phyloP scores from a whole-genome alignment of 164 flowering plant species.

The Vitis rupestris region DNA sequence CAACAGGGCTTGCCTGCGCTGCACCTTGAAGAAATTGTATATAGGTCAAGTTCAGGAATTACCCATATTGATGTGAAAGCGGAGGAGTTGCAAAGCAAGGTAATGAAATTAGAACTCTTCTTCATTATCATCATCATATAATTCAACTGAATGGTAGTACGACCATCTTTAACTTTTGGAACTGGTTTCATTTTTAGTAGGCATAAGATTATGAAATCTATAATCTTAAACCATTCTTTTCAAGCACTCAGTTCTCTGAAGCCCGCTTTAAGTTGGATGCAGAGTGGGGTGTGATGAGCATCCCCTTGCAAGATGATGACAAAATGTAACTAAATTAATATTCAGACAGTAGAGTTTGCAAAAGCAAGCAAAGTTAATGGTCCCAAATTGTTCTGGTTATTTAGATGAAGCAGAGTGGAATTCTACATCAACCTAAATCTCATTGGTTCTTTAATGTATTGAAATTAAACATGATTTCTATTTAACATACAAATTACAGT shows the following conservation, averaged over 20 bases:
- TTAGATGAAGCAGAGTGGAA: no score
- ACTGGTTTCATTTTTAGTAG: conserved; percentile 33
- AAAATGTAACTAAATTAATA: not conserved
- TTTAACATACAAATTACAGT: no score
- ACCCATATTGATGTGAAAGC: conserved; percentile 69
- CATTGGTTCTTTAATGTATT: no score
- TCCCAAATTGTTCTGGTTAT: no score
- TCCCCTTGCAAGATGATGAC: conserved; percentile 32
- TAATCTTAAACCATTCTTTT: conserved; percentile 71
- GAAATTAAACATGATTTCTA: no score
- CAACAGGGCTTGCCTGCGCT: conserved; percentile 76
- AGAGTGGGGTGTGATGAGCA: conserved; percentile 52
- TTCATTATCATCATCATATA: no score
- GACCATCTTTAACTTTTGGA: no score
- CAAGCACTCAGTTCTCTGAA: conserved; percentile 46
- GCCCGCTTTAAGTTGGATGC: conserved; percentile 62
- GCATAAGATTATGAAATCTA: conserved; percentile 74
- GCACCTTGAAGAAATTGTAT: conserved; percentile 76
- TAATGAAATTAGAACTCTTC: conserved; percentile 12
- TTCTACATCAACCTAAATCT: no score
- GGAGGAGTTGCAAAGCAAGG: conserved; percentile 77
- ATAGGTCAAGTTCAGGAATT: conserved; percentile 53
- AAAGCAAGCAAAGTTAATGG: no score
- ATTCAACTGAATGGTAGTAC: no score
- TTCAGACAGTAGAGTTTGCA: no score